Evolutionary conservation across 2,329 filamentous ascomycete species (phyloP).

Genomic region (Cladosporium sp.): DNA sequence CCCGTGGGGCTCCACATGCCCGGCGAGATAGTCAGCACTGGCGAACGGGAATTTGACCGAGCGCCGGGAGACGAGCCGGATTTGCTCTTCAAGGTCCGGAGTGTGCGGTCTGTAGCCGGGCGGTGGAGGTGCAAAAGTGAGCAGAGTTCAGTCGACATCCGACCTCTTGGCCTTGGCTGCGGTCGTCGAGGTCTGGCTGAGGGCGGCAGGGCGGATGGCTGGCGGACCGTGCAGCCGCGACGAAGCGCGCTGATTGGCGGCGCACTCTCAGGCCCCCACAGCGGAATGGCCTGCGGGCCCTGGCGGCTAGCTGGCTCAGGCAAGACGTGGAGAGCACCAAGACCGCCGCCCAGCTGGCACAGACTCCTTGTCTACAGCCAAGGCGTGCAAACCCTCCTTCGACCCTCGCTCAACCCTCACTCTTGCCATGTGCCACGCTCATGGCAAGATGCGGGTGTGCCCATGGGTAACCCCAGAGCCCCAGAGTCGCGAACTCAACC

Average conservation of each 20-base stretch:
- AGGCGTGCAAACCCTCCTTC: background rate
- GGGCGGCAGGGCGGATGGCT: background rate
- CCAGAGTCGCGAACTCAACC: slow-evolving; percentile 1
- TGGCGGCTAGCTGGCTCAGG: background rate
- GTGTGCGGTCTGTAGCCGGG: too few relatives aligned
- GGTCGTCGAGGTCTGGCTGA: background rate
- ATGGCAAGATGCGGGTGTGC: background rate
- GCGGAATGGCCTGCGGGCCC: background rate
- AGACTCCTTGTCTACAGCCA: slow-evolving; percentile 11
- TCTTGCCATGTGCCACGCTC: slow-evolving; percentile 2
- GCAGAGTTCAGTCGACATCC: slow-evolving; percentile 3
- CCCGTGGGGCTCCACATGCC: too few relatives aligned
- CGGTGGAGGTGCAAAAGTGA: too few relatives aligned
- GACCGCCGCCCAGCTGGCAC: slow-evolving; percentile 5
- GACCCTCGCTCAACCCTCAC: background rate
- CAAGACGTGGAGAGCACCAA: background rate
- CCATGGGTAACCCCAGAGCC: slow-evolving; percentile 6
- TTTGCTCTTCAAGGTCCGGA: too few relatives aligned
- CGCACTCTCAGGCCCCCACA: background rate
- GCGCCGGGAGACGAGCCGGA: too few relatives aligned
- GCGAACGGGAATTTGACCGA: too few relatives aligned
- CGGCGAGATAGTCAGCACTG: too few relatives aligned
- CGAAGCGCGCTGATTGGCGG: slow-evolving; percentile 4
- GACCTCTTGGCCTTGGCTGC: slow-evolving; percentile 5
- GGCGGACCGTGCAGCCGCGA: background rate